Conservation (phyloP, 1,284 basidiomycete genomes). For the Austropuccinia psidii region DNA sequence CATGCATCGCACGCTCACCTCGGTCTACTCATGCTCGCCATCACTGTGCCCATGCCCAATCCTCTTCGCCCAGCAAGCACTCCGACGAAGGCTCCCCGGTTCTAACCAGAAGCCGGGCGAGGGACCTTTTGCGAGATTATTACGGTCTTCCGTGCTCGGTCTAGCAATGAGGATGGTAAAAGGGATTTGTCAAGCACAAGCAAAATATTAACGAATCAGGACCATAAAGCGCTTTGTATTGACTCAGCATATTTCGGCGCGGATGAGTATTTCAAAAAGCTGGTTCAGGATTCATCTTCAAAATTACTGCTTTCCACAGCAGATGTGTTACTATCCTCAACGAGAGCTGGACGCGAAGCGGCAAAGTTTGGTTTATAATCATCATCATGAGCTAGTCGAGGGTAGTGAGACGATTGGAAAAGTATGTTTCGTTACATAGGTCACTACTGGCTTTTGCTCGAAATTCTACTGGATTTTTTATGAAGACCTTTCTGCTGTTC, state of each 20-base stretch:
- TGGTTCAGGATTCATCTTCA: constrained; percentile 55
- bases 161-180: too few relatives aligned
- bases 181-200: too few relatives aligned
- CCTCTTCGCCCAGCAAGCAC: not conserved
- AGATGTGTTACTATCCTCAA: constrained; percentile 54
- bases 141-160: too few relatives aligned
- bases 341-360: constrained; percentile 75
- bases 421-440: too few relatives aligned
- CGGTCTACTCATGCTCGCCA: too few relatives aligned
- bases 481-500: too few relatives aligned
- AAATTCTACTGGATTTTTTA: too few relatives aligned
- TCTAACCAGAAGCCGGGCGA: constrained; percentile 37
- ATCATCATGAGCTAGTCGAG: constrained; percentile 78
- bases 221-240: not conserved
- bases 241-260: constrained; percentile 74
- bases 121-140: constrained; percentile 69
- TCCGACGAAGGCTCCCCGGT: not conserved
- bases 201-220: constrained; percentile 45
- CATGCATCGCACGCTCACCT: too few relatives aligned
- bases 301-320: not conserved
- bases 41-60: too few relatives aligned
- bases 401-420: constrained; percentile 80
- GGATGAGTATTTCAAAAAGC: constrained; percentile 69
- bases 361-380: constrained; percentile 84
- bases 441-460: too few relatives aligned